Conservation (phyloP, 441 rosid species). For the Manihot esculenta region DNA sequence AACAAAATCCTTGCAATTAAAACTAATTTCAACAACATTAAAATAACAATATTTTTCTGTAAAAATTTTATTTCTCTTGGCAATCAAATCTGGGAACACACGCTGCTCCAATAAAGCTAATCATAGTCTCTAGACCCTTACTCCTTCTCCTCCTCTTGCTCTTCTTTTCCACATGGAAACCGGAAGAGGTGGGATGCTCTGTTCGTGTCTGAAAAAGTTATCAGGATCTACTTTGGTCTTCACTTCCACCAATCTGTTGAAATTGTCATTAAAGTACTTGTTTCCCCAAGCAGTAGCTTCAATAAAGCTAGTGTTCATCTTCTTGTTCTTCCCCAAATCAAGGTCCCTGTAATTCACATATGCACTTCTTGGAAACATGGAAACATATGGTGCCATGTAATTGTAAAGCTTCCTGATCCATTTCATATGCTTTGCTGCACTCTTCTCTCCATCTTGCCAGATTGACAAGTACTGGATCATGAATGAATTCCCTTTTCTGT, state of each 20-base stretch:
- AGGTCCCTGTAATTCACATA: conserved; percentile 67
- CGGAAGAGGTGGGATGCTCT: conserved; percentile 60
- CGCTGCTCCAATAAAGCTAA: not conserved
- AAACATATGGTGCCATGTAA: conserved; percentile 61
- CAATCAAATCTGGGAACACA: not conserved
- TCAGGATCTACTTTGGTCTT: conserved; percentile 64
- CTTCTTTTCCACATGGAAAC: conserved; percentile 14
- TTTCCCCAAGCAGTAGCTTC: conserved; percentile 41
- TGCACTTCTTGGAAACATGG: conserved; percentile 61
- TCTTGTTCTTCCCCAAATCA: conserved; percentile 53
- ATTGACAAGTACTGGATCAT: conserved; percentile 56
- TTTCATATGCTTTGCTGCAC: conserved; percentile 28
- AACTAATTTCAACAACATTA: no score
- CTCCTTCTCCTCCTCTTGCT: conserved; percentile 7
- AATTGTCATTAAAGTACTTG: conserved; percentile 59
- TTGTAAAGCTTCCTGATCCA: conserved; percentile 44
- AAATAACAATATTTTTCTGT: not conserved
- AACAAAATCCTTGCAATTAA: not conserved
- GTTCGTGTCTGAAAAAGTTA: conserved; percentile 69
- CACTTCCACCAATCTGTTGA: conserved; percentile 50
- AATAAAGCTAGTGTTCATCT: conserved; percentile 25
- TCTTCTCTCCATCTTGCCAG: conserved; percentile 40
- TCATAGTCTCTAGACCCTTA: not conserved
- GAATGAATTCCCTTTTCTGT: conserved; percentile 44
- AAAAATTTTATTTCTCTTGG: not conserved